Percentiles rank a stretch among this genome's conserved stretches.
These are phyloP conservation scores for Nigrospora sphaerica DNA, from an alignment of 2,329 filamentous ascomycete genomes.

Conservation along the genomic window DNA sequence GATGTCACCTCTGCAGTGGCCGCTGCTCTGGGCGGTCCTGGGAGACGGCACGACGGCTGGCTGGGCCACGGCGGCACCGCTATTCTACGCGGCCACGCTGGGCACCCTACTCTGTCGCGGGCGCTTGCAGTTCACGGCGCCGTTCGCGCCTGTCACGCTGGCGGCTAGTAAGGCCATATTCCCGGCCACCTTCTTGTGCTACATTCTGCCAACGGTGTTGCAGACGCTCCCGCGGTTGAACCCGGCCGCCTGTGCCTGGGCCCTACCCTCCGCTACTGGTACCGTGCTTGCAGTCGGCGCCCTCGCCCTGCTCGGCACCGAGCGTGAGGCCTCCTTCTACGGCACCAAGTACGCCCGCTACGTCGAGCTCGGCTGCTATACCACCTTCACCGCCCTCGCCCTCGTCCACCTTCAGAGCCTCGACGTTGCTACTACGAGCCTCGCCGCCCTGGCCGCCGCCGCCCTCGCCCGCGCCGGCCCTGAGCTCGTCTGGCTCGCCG, in stretches of 20 bases:
- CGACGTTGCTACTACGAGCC: not conserved
- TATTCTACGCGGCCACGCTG: not conserved
- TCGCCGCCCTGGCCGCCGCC: not conserved
- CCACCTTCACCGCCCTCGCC: not conserved
- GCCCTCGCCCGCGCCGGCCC: not conserved
- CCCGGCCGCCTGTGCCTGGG: not conserved
- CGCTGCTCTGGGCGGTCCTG: not conserved
- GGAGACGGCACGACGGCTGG: not conserved
- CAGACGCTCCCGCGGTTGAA: not conserved
- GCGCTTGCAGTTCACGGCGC: not conserved
- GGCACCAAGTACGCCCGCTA: not conserved
- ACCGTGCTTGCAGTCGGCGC: not conserved
- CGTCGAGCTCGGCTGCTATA: not conserved
- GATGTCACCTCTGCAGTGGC: not conserved
- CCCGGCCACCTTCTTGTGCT: not conserved
- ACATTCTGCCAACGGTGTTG: not conserved
- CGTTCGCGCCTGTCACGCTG: not conserved
- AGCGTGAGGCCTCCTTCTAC: not conserved
- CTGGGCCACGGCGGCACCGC: not conserved
- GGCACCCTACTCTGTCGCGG: not conserved
- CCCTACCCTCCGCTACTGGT: not conserved
- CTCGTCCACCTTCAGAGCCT: not conserved
- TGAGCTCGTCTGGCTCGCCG: not conserved
- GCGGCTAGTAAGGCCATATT: not conserved
- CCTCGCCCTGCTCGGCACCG: not conserved